A percentile compares a stretch with the other conserved stretches of the same genome.
phyloP scores from a whole-genome alignment of 1,284 basidiomycete genomes.

The Vanrija humicola region DNA sequence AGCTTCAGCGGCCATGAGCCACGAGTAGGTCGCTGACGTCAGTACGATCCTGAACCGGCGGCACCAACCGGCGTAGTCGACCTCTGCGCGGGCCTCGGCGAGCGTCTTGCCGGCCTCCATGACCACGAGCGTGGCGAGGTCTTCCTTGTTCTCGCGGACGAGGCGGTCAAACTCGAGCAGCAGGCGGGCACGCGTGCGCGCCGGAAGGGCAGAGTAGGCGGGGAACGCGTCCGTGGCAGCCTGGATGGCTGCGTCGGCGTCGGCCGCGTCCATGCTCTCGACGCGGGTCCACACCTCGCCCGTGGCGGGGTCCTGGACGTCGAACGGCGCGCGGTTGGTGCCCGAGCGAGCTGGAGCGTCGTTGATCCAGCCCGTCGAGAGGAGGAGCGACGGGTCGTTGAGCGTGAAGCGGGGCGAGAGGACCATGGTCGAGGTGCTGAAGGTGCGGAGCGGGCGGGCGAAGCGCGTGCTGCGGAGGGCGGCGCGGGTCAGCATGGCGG shows the following conservation, averaged over 20 bases:
- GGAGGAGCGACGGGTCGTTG: conserved; percentile 13
- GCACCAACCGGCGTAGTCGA: conserved; percentile 53
- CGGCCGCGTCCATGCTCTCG: conserved; percentile 13
- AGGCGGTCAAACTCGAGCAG: conserved; percentile 18
- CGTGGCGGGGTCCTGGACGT: conserved; percentile 15
- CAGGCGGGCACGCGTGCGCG: conserved; percentile 19
- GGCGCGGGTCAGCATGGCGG: no score
- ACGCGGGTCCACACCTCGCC: conserved; percentile 14
- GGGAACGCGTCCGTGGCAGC: conserved; percentile 19
- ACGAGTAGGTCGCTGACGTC: conserved; percentile 15
- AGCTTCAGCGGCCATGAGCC: conserved; percentile 60
- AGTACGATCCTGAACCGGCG: not conserved
- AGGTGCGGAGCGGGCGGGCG: not conserved
- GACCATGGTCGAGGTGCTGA: conserved; percentile 7
- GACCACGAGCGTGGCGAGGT: conserved; percentile 18
- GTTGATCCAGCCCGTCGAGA: conserved; percentile 17
- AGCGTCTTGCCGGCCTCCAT: conserved; percentile 81
- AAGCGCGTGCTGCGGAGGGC: no score
- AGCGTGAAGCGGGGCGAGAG: conserved; percentile 16
- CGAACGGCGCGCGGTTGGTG: conserved; percentile 8
- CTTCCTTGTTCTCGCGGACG: conserved; percentile 21
- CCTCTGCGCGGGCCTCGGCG: conserved; percentile 72
- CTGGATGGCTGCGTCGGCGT: conserved; percentile 19
- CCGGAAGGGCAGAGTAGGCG: conserved; percentile 3
- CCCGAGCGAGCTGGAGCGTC: conserved; percentile 4